phyloP scores from a whole-genome alignment of 768 basidiomycete species.

The Russula griseocarnosa region DNA sequence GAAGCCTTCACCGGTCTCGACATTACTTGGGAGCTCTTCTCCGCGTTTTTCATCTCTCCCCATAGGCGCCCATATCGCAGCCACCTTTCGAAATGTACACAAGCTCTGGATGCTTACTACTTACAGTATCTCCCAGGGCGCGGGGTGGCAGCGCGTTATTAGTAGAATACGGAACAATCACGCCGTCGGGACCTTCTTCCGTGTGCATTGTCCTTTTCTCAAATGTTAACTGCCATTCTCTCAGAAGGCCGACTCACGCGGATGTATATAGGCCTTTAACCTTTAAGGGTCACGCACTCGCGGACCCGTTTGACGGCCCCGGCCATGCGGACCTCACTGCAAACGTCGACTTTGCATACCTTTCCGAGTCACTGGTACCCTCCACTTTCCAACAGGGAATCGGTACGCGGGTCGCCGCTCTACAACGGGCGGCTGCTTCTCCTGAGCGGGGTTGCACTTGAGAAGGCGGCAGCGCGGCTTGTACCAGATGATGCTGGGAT shows the following conservation, averaged over 20 bases:
- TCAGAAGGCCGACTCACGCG: background rate
- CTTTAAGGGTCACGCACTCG: conserved; percentile 81
- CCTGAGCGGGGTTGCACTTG: conserved; percentile 52
- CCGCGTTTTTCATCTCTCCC: conserved; percentile 62
- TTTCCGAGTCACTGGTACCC: conserved; percentile 64
- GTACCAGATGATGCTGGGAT: conserved; percentile 80
- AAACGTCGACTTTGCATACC: conserved; percentile 94
- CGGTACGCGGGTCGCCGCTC: conserved; percentile 54
- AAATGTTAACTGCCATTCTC: background rate
- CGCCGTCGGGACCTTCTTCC: conserved; percentile 67
- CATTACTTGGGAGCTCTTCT: conserved; percentile 60
- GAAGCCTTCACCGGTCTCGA: conserved; percentile 49
- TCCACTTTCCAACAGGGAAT: conserved; percentile 45
- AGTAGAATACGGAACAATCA: conserved; percentile 83
- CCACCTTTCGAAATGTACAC: conserved; percentile 63
- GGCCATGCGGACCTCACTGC: conserved; percentile 90
- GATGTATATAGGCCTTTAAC: conserved; percentile 65
- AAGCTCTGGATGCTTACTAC: conserved; percentile 67
- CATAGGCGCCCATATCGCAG: conserved; percentile 61
- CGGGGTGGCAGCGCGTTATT: conserved; percentile 58
- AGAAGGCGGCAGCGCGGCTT: conserved; percentile 60
- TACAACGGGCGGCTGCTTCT: conserved; percentile 51
- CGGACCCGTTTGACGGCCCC: conserved; percentile 78
- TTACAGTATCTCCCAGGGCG: conserved; percentile 10
- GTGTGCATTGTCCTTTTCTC: conserved; percentile 52